phyloP scores from a whole-genome alignment of 202 grass and related monocot genomes.

The Elaeis oleifera region DNA sequence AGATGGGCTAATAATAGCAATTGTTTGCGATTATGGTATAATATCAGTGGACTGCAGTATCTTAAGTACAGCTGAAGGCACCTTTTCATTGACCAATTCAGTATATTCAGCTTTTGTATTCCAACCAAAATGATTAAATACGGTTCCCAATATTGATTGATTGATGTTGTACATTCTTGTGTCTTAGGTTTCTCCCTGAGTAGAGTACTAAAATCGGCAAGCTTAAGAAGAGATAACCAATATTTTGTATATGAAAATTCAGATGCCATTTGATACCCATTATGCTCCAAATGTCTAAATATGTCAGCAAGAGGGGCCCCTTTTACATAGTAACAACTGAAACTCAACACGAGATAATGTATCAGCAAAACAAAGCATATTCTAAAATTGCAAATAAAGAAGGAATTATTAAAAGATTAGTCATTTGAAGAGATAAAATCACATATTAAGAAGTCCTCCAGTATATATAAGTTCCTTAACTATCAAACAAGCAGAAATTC shows the following conservation, averaged over 20 bases:
- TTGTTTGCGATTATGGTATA: too few relatives aligned
- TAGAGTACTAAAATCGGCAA: background rate
- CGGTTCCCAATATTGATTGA: constrained; percentile 42
- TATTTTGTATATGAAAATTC: background rate
- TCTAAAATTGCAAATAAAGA: too few relatives aligned
- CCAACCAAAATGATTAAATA: constrained; percentile 42
- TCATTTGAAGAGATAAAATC: too few relatives aligned
- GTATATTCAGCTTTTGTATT: too few relatives aligned
- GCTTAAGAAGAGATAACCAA: background rate
- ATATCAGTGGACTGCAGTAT: too few relatives aligned
- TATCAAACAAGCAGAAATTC: constrained; percentile 11
- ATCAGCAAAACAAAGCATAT: background rate
- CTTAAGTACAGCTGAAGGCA: too few relatives aligned
- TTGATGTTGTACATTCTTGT: constrained; percentile 35
- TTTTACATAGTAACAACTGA: constrained; percentile 34
- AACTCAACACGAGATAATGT: background rate
- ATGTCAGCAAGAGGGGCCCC: constrained; percentile 42
- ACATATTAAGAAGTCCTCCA: background rate
- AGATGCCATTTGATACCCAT: constrained; percentile 21
- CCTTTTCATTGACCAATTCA: too few relatives aligned
- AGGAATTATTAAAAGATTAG: too few relatives aligned
- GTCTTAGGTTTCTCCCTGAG: constrained; percentile 33
- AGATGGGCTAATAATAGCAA: too few relatives aligned
- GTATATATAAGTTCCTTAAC: background rate
- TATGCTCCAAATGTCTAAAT: constrained; percentile 37